A percentile compares a stretch with the other conserved stretches of the same genome.
phyloP scores from a whole-genome alignment of 768 basidiomycete genomes.

The Chalciporus piperatus region DNA sequence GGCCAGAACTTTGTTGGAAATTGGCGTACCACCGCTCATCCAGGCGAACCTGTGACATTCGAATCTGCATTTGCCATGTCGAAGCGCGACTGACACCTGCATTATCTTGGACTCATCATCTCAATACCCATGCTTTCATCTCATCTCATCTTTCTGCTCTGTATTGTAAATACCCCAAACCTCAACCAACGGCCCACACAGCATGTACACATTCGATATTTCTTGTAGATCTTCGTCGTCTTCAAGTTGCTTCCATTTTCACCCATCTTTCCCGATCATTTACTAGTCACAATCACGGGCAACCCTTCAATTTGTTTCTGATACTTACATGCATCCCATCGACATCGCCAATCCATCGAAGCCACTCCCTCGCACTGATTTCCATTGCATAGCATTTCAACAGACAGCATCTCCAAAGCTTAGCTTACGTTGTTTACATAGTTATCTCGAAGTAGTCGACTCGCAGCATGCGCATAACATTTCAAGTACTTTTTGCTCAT shows the following conservation, averaged over 20 bases:
- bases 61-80: slow-evolving; percentile 68
- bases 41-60: slow-evolving; percentile 42
- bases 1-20: slow-evolving; percentile 67
- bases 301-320: neutral
- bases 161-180: slow-evolving; percentile 8
- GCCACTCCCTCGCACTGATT: neutral
- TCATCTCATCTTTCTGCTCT: slow-evolving; percentile 7
- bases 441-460: neutral
- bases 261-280: neutral
- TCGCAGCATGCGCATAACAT: no score
- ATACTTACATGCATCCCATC: neutral
- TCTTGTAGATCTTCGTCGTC: slow-evolving; percentile 18
- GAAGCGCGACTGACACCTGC: slow-evolving; percentile 33
- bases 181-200: neutral
- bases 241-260: slow-evolving; percentile 7
- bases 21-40: slow-evolving; percentile 49
- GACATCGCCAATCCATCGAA: neutral
- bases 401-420: no score
- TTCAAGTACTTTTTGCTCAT: no score
- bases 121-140: neutral
- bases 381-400: neutral
- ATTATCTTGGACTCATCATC: neutral
- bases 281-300: neutral
- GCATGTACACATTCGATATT: slow-evolving; percentile 11
- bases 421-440: slow-evolving; percentile 1